Percentiles rank a stretch among this genome's conserved stretches.
These are phyloP conservation scores for Colletotrichum sp. DNA, from an alignment of 2,329 filamentous ascomycete genomes.

Conservation along the genomic window DNA sequence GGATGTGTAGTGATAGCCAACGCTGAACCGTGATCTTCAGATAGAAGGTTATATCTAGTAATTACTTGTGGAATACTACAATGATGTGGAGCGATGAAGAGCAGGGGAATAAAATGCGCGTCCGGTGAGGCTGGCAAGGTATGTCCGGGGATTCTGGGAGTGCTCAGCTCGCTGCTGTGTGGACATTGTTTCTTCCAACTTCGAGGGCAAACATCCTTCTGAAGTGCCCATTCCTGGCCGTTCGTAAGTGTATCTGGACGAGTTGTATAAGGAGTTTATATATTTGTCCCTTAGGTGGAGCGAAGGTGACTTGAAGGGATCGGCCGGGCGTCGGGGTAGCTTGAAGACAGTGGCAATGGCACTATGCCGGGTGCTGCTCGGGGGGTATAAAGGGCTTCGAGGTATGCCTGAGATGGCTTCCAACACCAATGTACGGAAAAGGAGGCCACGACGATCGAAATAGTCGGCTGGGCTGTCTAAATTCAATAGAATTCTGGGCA, in stretches of 20 bases:
- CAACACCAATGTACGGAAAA: too few relatives aligned
- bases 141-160: background rate
- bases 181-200: background rate
- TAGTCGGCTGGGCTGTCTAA: too few relatives aligned
- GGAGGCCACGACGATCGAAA: accelerated
- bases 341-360: too few relatives aligned
- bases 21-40: accelerated
- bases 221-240: too few relatives aligned
- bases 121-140: accelerated
- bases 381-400: too few relatives aligned
- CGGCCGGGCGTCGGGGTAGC: too few relatives aligned
- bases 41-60: background rate
- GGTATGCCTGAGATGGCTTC: too few relatives aligned
- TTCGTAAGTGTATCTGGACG: too few relatives aligned
- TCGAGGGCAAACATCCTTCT: background rate
- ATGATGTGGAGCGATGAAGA: background rate
- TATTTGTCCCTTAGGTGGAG: too few relatives aligned
- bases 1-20: background rate
- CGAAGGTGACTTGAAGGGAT: too few relatives aligned
- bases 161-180: background rate
- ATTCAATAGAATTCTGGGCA: accelerated
- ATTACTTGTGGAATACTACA: background rate
- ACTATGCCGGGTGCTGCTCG: too few relatives aligned
- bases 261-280: too few relatives aligned
- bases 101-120: background rate